A percentile compares a stretch with the other conserved stretches of the same genome.
phyloP scores from a whole-genome alignment of 352 stramenopile genomes.

The Phytopythium kandeliae region DNA sequence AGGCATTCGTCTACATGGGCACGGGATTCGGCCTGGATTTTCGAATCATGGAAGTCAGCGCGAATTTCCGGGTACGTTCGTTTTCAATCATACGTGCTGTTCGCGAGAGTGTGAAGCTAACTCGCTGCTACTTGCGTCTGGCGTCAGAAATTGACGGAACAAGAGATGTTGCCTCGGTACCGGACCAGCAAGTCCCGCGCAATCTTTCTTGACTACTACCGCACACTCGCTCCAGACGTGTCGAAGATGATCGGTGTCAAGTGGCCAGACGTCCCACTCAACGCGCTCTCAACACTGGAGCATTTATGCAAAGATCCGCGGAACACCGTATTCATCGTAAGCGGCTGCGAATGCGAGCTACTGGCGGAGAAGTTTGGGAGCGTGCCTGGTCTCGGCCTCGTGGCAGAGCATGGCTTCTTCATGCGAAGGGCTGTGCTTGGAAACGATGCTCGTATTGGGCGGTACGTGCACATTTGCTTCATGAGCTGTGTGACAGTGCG shows the following conservation, averaged over 20 bases:
- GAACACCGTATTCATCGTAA: conserved; percentile 98
- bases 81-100: neutral
- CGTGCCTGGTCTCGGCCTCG: conserved; percentile 94
- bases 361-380: conserved; percentile 92
- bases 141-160: conserved; percentile 62
- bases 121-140: neutral
- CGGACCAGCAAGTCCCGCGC: conserved; percentile 74
- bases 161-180: conserved; percentile 56
- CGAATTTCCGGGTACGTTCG: conserved; percentile 83
- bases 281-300: conserved; percentile 79
- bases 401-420: conserved; percentile 98
- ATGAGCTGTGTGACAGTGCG: neutral
- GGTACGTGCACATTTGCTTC: conserved; percentile 8
- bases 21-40: conserved; percentile 96
- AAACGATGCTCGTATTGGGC: conserved; percentile 58
- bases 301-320: conserved; percentile 91
- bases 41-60: conserved; percentile 94
- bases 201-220: conserved; percentile 98
- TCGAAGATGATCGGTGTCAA: conserved; percentile 69
- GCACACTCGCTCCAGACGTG: conserved; percentile 93
- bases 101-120: neutral
- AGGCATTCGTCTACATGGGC: conserved; percentile 79
- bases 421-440: conserved; percentile 65
- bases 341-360: conserved; percentile 94
- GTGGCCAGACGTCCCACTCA: conserved; percentile 75